Conservation (phyloP, 805 yeast genomes). For the Blastobotrys terrestris region DNA sequence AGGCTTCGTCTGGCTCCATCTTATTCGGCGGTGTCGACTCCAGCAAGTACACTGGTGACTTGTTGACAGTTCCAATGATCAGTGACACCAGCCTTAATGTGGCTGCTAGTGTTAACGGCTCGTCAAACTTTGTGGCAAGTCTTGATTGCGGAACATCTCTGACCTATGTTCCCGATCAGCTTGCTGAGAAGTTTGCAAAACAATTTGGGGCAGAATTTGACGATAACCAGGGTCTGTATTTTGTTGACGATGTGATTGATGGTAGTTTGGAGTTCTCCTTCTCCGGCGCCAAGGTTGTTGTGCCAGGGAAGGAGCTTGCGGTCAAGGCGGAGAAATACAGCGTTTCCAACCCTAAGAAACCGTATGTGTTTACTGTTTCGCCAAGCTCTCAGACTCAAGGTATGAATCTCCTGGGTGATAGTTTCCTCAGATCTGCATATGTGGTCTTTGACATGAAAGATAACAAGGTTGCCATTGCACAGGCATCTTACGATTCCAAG, state of each 20-base stretch:
- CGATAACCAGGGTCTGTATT: neutral
- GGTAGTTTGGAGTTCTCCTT: neutral
- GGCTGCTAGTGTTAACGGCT: constrained; percentile 29
- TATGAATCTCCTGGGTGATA: constrained; percentile 37
- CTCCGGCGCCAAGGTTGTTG: constrained; percentile 17
- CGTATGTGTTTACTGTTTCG: constrained; percentile 13
- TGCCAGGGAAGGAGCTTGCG: constrained; percentile 22
- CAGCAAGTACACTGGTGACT: constrained; percentile 34
- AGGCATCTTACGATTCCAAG: constrained; percentile 28
- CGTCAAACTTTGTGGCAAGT: constrained; percentile 18
- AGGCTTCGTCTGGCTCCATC: constrained; percentile 23
- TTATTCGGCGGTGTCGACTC: constrained; percentile 49
- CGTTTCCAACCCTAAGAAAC: constrained; percentile 4
- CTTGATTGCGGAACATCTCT: constrained; percentile 52
- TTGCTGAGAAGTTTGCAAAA: constrained; percentile 23
- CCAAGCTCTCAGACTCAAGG: constrained; percentile 16
- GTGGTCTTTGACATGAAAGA: constrained; percentile 60
- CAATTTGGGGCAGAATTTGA: constrained; percentile 29
- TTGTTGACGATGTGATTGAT: neutral
- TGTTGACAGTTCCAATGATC: constrained; percentile 36
- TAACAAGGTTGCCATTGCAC: constrained; percentile 51
- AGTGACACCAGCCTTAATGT: constrained; percentile 22
- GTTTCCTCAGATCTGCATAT: constrained; percentile 53
- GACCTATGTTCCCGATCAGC: constrained; percentile 37
- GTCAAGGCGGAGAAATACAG: constrained; percentile 9